Evolutionary conservation across 176 grass and related monocot species (phyloP).

Genomic region (Oryza australiensis): DNA sequence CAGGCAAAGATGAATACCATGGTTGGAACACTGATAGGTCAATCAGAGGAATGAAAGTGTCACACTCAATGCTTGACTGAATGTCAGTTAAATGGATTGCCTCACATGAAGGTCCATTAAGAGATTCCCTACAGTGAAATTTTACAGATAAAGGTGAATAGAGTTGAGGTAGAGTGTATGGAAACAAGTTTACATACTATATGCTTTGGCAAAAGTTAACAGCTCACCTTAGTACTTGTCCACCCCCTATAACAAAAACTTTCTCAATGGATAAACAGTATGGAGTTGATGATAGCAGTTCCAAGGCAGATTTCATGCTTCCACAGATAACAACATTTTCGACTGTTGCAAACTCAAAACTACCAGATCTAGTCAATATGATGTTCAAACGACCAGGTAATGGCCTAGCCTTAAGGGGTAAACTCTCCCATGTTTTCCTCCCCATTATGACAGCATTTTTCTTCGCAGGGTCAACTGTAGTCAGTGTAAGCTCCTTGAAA

Average conservation of each 20-base stretch:
- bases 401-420: constrained; percentile 62
- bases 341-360: constrained; percentile 66
- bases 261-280: constrained; percentile 83
- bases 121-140: constrained; percentile 56
- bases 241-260: constrained; percentile 83
- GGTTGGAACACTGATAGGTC: constrained; percentile 65
- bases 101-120: constrained; percentile 75
- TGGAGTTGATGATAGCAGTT: constrained; percentile 61
- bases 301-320: constrained; percentile 71
- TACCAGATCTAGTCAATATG: constrained; percentile 73
- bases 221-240: constrained; percentile 66
- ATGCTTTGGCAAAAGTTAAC: constrained; percentile 17
- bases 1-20: constrained; percentile 80
- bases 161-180: not conserved
- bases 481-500: constrained; percentile 76
- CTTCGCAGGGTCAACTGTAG: constrained; percentile 62
- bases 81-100: constrained; percentile 88
- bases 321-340: constrained; percentile 79
- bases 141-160: constrained; percentile 23
- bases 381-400: constrained; percentile 80
- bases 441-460: constrained; percentile 94
- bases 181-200: not conserved
- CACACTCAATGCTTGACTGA: constrained; percentile 54
- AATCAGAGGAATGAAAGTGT: constrained; percentile 68
- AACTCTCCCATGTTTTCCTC: constrained; percentile 88